A percentile compares a stretch with the other conserved stretches of the same genome.
Conservation (phyloP, 2,329 filamentous ascomycete species). For the Mollisiaceae sp. region DNA sequence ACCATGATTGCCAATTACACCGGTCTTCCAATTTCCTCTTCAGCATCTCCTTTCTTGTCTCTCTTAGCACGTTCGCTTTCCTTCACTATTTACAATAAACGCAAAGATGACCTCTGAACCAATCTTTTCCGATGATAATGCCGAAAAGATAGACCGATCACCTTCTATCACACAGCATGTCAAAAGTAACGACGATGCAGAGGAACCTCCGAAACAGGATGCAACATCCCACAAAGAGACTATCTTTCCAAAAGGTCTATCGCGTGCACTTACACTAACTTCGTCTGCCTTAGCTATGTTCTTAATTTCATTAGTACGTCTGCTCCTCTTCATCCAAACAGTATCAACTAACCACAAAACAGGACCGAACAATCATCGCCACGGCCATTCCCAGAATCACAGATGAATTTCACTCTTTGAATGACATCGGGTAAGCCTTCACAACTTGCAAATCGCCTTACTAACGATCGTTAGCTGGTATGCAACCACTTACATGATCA, state of each 20-base stretch:
- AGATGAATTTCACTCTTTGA: constrained; percentile 41
- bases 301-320: background rate
- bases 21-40: background rate
- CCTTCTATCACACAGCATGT: background rate
- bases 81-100: background rate
- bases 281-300: constrained; percentile 16
- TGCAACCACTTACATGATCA: constrained; percentile 41
- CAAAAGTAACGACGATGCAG: background rate
- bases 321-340: background rate
- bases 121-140: background rate
- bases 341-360: background rate
- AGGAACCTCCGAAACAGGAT: background rate
- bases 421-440: constrained; percentile 36
- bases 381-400: constrained; percentile 47
- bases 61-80: background rate
- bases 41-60: background rate
- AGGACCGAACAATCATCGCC: constrained; percentile 40
- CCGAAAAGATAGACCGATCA: background rate
- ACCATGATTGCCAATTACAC: background rate
- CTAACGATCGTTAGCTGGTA: constrained; percentile 39
- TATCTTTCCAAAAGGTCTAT: background rate
- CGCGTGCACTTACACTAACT: background rate
- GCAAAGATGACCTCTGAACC: background rate
- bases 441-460: background rate
- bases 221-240: background rate